Evolutionary conservation across 768 basidiomycete species (phyloP).

Genomic region (Boletus sp.): DNA sequence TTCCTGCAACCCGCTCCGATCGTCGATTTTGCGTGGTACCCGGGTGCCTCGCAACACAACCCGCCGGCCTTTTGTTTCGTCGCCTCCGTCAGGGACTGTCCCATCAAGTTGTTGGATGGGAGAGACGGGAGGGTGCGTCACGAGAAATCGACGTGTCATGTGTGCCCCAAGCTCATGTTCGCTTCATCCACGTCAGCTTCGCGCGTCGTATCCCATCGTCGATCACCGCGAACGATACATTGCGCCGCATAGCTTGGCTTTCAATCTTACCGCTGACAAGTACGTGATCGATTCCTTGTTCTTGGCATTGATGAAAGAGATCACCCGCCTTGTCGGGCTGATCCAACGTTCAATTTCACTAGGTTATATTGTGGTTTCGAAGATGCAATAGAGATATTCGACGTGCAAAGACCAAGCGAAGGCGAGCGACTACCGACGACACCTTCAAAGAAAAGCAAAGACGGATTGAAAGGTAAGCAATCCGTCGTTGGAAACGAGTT

Average conservation of each 20-base stretch:
- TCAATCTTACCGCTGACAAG: slow-evolving; percentile 69
- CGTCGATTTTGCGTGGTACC: slow-evolving; percentile 84
- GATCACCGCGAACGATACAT: slow-evolving; percentile 92
- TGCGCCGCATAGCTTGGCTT: slow-evolving; percentile 81
- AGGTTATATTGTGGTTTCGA: slow-evolving; percentile 86
- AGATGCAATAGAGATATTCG: slow-evolving; percentile 83
- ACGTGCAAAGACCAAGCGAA: slow-evolving; percentile 69
- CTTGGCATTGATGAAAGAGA: too few relatives aligned
- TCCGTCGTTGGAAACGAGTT: neutral
- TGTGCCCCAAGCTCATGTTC: neutral
- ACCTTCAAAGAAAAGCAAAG: slow-evolving; percentile 72
- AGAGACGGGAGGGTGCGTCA: slow-evolving; percentile 64
- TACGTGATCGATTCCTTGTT: slow-evolving; percentile 25
- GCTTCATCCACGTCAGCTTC: slow-evolving; percentile 49
- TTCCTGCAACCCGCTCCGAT: slow-evolving; percentile 66
- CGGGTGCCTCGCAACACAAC: slow-evolving; percentile 57
- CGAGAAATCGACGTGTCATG: neutral
- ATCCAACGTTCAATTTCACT: neutral
- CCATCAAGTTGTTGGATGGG: slow-evolving; percentile 83
- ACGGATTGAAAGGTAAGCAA: slow-evolving; percentile 80
- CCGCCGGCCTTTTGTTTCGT: slow-evolving; percentile 79
- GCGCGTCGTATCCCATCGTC: slow-evolving; percentile 89
- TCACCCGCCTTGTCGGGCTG: neutral
- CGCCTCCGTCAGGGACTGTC: slow-evolving; percentile 79
- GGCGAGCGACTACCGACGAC: slow-evolving; percentile 70